phyloP scores from a whole-genome alignment of 371 early-diverging fungal species.

The Apophysomyces trapeziformis region DNA sequence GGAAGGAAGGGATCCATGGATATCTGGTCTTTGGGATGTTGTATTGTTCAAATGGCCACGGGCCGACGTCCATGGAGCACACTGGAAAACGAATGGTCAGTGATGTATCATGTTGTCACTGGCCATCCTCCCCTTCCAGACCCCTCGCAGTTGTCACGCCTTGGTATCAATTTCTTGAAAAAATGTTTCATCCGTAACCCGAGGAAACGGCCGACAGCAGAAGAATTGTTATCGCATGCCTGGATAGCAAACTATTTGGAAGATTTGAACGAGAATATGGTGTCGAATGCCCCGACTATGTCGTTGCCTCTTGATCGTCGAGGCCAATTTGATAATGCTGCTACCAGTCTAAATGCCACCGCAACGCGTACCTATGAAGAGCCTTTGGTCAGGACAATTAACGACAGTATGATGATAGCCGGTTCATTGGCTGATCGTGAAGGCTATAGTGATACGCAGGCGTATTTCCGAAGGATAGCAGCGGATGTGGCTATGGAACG shows the following conservation, averaged over 20 bases:
- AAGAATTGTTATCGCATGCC: slow-evolving; percentile 72
- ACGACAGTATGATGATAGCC: neutral
- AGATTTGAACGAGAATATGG: neutral
- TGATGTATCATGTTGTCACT: slow-evolving; percentile 84
- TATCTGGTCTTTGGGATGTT: slow-evolving; percentile 94
- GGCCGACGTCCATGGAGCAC: slow-evolving; percentile 93
- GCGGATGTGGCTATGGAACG: neutral
- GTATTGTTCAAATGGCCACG: slow-evolving; percentile 93
- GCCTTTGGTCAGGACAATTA: neutral
- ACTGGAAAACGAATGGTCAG: slow-evolving; percentile 93
- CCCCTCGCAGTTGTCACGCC: slow-evolving; percentile 60
- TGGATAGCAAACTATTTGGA: slow-evolving; percentile 67
- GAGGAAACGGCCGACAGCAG: slow-evolving; percentile 74
- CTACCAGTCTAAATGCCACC: neutral
- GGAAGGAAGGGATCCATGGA: slow-evolving; percentile 88
- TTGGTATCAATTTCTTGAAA: slow-evolving; percentile 77
- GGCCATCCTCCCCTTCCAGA: slow-evolving; percentile 78
- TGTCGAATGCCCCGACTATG: neutral
- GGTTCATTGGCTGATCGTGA: neutral
- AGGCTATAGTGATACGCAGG: neutral
- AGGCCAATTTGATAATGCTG: neutral
- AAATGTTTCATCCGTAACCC: slow-evolving; percentile 81
- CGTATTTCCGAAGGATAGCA: neutral
- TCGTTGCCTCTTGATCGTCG: neutral
- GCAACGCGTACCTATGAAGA: neutral